These are phyloP conservation scores for Plasmodium blacklocki DNA, from an alignment of 169 alveolate genomes.

Conservation along the genomic window DNA sequence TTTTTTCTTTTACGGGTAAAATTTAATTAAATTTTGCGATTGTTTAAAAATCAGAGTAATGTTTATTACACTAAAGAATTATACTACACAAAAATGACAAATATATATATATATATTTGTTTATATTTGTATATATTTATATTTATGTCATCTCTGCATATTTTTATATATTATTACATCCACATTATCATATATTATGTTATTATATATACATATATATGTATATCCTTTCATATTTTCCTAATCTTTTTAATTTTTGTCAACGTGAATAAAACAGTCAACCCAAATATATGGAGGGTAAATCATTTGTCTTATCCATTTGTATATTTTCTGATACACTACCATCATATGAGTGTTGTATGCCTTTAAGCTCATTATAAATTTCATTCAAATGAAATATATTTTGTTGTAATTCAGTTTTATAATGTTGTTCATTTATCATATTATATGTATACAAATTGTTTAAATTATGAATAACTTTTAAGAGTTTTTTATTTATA, in stretches of 20 bases:
- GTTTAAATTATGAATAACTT: slow-evolving; percentile 49
- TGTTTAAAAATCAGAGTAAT: too few relatives aligned
- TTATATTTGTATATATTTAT: neutral
- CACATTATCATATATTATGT: neutral
- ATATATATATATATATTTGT: neutral
- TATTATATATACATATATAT: too few relatives aligned
- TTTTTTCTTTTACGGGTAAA: too few relatives aligned
- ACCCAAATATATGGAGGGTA: slow-evolving; percentile 40
- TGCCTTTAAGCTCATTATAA: slow-evolving; percentile 34
- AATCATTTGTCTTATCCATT: slow-evolving; percentile 26
- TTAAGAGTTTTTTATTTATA: slow-evolving; percentile 38
- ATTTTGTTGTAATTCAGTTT: slow-evolving; percentile 48
- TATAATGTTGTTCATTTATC: slow-evolving; percentile 18
- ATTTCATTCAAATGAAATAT: slow-evolving; percentile 50
- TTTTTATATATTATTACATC: neutral
- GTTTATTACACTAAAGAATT: too few relatives aligned
- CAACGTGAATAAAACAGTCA: neutral
- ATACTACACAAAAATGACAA: too few relatives aligned
- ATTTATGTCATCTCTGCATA: neutral
- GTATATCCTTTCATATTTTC: too few relatives aligned
- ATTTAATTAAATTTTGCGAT: too few relatives aligned
- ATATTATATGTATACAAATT: slow-evolving; percentile 29
- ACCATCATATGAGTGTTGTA: slow-evolving; percentile 36
- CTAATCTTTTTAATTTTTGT: neutral
- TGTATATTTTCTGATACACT: slow-evolving; percentile 2